Conservation (phyloP, 352 stramenopile species). For the Stramenopiles sp. region DNA sequence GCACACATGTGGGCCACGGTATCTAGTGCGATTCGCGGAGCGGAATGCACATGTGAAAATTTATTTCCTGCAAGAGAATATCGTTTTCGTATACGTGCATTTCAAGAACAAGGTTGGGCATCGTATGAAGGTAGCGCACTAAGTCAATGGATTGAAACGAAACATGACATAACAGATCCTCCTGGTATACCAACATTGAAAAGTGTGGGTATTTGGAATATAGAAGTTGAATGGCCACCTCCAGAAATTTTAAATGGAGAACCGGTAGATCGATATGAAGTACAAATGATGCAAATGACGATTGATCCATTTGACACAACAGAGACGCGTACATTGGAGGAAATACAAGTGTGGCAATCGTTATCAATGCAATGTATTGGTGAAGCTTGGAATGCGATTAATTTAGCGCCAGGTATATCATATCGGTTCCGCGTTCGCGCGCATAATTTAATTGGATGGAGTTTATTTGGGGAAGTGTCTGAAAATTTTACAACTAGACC, state of each 20-base stretch:
- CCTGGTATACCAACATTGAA: background rate
- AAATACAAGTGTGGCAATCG: background rate
- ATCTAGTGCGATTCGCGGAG: background rate
- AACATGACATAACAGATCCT: background rate
- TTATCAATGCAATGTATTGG: background rate
- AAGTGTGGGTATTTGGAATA: background rate
- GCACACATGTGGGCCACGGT: background rate
- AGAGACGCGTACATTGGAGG: background rate
- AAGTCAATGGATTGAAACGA: background rate
- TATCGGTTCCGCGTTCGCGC: background rate
- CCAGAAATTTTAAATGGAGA: background rate
- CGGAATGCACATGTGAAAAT: background rate
- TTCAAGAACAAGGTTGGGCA: background rate
- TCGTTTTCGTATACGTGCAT: background rate
- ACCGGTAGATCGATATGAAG: background rate
- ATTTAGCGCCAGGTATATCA: background rate
- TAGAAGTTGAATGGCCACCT: background rate
- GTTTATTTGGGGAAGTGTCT: background rate
- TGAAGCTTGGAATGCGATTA: background rate
- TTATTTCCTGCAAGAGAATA: background rate
- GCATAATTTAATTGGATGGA: constrained; percentile 4
- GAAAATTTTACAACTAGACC: background rate
- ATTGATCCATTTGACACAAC: background rate
- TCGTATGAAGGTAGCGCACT: background rate
- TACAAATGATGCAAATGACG: background rate